Evolutionary conservation across 2,329 filamentous ascomycete genomes (phyloP).

Genomic region (Colletotrichum lini): DNA sequence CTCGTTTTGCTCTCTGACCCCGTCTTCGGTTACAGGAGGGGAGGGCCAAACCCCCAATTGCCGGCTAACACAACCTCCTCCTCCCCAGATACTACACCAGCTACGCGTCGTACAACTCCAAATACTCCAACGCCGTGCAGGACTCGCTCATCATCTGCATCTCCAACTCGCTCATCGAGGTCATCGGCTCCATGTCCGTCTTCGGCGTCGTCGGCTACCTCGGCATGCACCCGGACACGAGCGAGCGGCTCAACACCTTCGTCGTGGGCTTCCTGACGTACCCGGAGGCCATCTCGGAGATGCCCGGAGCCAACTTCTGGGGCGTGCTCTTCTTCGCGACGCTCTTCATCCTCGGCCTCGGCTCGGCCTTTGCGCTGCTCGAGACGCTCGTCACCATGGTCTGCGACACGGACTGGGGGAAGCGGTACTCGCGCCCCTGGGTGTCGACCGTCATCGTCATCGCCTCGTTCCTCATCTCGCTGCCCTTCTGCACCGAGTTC

Average conservation of each 20-base stretch:
- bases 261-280: slow-evolving; percentile 68
- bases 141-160: slow-evolving; percentile 68
- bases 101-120: slow-evolving; percentile 69
- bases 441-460: slow-evolving; percentile 62
- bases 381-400: slow-evolving; percentile 66
- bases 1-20: too few relatives aligned
- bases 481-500: slow-evolving; percentile 69
- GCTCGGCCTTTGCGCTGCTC: slow-evolving; percentile 67
- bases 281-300: slow-evolving; percentile 66
- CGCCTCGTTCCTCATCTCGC: slow-evolving; percentile 62
- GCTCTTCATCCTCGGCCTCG: slow-evolving; percentile 66
- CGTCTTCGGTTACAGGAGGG: too few relatives aligned
- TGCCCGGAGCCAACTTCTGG: slow-evolving; percentile 70
- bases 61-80: too few relatives aligned
- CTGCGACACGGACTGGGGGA: slow-evolving; percentile 58
- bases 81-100: slow-evolving; percentile 66
- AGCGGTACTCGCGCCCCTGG: slow-evolving; percentile 56
- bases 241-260: slow-evolving; percentile 62
- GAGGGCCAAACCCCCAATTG: too few relatives aligned
- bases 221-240: slow-evolving; percentile 49
- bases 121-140: slow-evolving; percentile 67
- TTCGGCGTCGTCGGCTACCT: slow-evolving; percentile 67
- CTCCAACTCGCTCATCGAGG: slow-evolving; percentile 67
- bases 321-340: slow-evolving; percentile 68
- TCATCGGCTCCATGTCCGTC: slow-evolving; percentile 56